These are phyloP conservation scores for Discostella stelligeroides DNA, from an alignment of 108 stramenopile genomes.

Conservation along the genomic window DNA sequence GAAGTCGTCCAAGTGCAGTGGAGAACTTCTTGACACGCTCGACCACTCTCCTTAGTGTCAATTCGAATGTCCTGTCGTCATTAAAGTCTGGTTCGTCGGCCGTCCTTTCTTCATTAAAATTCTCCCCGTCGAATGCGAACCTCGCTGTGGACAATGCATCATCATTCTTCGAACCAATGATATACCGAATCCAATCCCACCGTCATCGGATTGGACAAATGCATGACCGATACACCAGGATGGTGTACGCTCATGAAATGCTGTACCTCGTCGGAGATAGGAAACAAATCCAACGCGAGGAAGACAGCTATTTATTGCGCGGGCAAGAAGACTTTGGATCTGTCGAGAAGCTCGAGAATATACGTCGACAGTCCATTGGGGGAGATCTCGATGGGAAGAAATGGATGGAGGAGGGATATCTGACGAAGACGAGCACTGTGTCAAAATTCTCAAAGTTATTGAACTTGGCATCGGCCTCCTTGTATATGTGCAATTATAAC, in stretches of 20 bases:
- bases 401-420: background rate
- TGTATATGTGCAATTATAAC: conserved; percentile 96
- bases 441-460: conserved; percentile 61
- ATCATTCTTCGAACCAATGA: conserved; percentile 41
- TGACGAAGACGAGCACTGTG: conserved; percentile 13
- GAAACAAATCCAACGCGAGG: conserved; percentile 25
- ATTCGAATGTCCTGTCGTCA: too few relatives aligned
- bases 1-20: too few relatives aligned
- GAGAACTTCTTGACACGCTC: too few relatives aligned
- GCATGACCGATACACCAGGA: conserved; percentile 21
- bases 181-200: conserved; percentile 26
- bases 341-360: conserved; percentile 1
- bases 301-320: conserved; percentile 23
- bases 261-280: conserved; percentile 18
- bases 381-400: conserved; percentile 14
- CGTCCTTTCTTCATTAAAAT: background rate
- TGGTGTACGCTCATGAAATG: conserved; percentile 51
- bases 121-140: background rate
- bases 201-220: conserved; percentile 27
- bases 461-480: conserved; percentile 82
- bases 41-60: too few relatives aligned
- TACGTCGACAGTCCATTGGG: conserved; percentile 19
- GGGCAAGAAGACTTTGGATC: conserved; percentile 11
- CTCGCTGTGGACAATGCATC: background rate
- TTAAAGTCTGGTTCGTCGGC: background rate